phyloP scores from a whole-genome alignment of 306 rosid species.

The Coriaria nepalensis region DNA sequence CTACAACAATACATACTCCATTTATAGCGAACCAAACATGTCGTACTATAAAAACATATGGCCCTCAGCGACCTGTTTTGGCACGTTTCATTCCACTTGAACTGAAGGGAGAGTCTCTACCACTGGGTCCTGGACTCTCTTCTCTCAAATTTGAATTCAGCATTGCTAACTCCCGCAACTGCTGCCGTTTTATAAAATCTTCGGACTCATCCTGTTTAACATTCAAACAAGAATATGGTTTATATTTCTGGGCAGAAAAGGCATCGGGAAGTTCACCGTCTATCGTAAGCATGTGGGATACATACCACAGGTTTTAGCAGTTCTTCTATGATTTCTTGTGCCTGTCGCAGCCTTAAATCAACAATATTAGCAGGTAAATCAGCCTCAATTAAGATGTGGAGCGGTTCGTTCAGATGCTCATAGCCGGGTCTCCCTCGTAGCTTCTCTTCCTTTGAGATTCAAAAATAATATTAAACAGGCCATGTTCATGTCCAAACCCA shows the following conservation, averaged over 20 bases:
- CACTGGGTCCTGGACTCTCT: constrained; percentile 88
- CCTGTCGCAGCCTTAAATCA: constrained; percentile 85
- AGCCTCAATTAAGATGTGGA: constrained; percentile 85
- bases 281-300: constrained; percentile 6
- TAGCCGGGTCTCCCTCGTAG: constrained; percentile 95
- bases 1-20: too few species aligned
- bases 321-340: constrained; percentile 91
- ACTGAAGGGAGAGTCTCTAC: constrained; percentile 85
- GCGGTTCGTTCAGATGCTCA: constrained; percentile 87
- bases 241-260: too few species aligned
- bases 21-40: too few species aligned
- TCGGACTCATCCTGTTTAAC: constrained; percentile 72
- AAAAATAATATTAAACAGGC: constrained; percentile 4
- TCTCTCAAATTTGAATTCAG: constrained; percentile 84
- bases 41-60: too few species aligned
- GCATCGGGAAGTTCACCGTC: too few species aligned
- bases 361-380: constrained; percentile 79
- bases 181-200: constrained; percentile 84
- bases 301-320: constrained; percentile 92
- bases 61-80: constrained; percentile 69
- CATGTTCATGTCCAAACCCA: neutral
- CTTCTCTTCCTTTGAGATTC: constrained; percentile 71
- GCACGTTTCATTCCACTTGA: constrained; percentile 95
- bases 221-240: constrained; percentile 8
- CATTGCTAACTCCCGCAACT: constrained; percentile 77